These are phyloP conservation scores for Diaporthe helianthi DNA, from an alignment of 2,329 filamentous ascomycete genomes.

Conservation along the genomic window DNA sequence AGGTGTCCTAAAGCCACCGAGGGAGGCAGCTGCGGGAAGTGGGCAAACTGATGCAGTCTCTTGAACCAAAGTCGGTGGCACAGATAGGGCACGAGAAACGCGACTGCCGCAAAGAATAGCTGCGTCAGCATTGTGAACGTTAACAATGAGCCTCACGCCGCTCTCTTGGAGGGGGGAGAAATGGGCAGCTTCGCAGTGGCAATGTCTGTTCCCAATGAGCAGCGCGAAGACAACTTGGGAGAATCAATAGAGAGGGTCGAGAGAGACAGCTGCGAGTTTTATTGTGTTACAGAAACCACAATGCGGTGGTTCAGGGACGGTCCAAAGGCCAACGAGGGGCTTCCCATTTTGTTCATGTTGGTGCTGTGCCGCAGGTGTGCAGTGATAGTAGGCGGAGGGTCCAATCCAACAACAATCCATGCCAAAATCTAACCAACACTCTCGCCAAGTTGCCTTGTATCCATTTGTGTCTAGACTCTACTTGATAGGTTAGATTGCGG, in stretches of 20 bases:
- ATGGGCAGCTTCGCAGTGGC: background rate
- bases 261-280: too few species aligned
- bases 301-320: too few species aligned
- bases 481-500: background rate
- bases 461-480: background rate
- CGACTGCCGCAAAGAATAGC: constrained; percentile 37
- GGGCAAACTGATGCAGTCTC: constrained; percentile 30
- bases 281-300: too few species aligned
- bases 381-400: too few species aligned
- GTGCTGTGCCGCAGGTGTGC: background rate
- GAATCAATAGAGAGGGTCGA: too few species aligned
- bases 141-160: background rate
- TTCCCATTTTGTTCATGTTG: too few species aligned
- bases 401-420: too few species aligned
- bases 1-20: constrained; percentile 27
- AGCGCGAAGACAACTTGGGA: too few species aligned
- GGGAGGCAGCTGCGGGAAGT: constrained; percentile 33
- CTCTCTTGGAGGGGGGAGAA: background rate
- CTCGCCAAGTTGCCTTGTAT: background rate
- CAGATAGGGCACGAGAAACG: constrained; percentile 30
- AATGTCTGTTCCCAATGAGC: too few species aligned
- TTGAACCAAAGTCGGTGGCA: constrained; percentile 27
- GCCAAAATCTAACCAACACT: background rate
- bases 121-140: background rate
- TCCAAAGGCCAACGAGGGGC: too few species aligned